Conservation (phyloP, 2,329 filamentous ascomycete species). For the Knoxdaviesia proteae region DNA sequence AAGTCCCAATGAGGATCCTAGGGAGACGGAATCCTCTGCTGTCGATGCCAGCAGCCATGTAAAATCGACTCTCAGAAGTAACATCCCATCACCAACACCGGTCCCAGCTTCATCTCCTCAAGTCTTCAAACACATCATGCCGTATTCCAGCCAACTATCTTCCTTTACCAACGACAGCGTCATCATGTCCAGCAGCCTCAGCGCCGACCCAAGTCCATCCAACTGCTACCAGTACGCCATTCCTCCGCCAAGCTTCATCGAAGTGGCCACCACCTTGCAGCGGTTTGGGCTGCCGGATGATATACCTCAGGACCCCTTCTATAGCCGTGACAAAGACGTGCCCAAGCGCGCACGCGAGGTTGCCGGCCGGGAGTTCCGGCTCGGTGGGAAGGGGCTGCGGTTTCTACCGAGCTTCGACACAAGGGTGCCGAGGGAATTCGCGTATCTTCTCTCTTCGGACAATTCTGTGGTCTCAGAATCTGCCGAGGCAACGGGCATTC, state of each 20-base stretch:
- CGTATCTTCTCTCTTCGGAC: too few species aligned
- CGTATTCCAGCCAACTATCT: background rate
- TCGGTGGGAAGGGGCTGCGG: slow-evolving; percentile 54
- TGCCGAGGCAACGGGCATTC: too few species aligned
- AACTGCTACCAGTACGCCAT: background rate
- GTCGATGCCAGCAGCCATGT: too few species aligned
- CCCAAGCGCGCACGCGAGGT: slow-evolving; percentile 62
- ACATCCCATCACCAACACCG: too few species aligned
- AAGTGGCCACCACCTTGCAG: slow-evolving; percentile 6
- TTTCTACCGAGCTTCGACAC: slow-evolving; percentile 61
- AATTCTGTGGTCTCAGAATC: too few species aligned
- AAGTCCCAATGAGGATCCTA: too few species aligned
- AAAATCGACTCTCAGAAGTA: too few species aligned
- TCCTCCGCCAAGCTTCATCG: slow-evolving; percentile 9
- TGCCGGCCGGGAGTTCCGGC: slow-evolving; percentile 64
- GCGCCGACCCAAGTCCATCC: too few species aligned
- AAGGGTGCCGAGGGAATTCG: too few species aligned
- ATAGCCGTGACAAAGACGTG: slow-evolving; percentile 67
- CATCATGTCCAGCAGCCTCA: too few species aligned
- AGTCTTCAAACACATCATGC: background rate
- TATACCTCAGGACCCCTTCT: slow-evolving; percentile 71
- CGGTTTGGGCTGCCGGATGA: slow-evolving; percentile 31
- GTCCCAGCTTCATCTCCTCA: background rate
- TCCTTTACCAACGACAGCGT: background rate
- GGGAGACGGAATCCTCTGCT: too few species aligned